Percentiles rank a stretch among this genome's conserved stretches.
phyloP scores from a whole-genome alignment of 305 asterid species.

The Rubia balearica region DNA sequence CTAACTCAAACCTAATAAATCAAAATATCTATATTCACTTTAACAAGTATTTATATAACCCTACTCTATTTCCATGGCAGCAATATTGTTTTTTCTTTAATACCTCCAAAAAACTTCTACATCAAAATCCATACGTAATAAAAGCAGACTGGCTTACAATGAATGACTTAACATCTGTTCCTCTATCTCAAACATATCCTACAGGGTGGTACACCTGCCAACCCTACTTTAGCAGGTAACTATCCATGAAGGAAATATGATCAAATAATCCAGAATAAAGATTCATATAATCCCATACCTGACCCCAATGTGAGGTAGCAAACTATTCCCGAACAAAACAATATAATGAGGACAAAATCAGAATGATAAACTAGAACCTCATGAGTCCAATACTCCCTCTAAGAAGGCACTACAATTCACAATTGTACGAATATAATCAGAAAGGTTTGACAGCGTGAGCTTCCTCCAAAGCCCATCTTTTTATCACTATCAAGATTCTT shows the following conservation, averaged over 20 bases:
- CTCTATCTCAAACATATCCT: neutral
- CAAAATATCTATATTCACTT: neutral
- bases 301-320: neutral
- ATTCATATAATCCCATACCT: neutral
- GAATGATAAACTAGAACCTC: neutral
- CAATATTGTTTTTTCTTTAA: neutral
- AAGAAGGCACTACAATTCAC: neutral
- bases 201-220: neutral
- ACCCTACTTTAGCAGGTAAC: neutral
- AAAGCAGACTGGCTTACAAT: neutral
- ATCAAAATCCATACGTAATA: neutral
- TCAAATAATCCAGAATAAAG: neutral
- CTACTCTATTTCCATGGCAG: neutral
- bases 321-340: neutral
- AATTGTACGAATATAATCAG: neutral
- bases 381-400: neutral
- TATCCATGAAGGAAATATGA: neutral
- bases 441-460: too few species aligned
- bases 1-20: neutral
- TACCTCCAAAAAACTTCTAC: neutral
- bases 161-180: neutral
- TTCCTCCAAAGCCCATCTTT: neutral
- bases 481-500: neutral
- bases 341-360: neutral
- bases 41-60: neutral